Evolutionary conservation across 2,329 filamentous ascomycete genomes (phyloP), one percentile per base, ranked within the genome.

Genomic region (Massarina eburnea): DNA sequence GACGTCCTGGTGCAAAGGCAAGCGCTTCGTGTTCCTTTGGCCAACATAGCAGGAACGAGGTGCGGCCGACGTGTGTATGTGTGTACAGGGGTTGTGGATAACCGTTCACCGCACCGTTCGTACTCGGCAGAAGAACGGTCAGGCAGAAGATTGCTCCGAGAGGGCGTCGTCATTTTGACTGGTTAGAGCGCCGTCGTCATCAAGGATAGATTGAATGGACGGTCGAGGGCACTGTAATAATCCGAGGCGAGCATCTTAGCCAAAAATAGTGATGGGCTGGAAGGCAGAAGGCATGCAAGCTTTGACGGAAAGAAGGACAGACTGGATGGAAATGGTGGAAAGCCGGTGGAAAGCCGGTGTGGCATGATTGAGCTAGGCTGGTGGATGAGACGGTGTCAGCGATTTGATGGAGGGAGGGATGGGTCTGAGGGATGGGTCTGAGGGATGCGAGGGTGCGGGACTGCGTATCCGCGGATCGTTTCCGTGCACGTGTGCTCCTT

Each of bases 361-460:
- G 12, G 24, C 24, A 26, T 26, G 24, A 14, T 14, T 41, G 44
- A 52, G 52, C 50, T 55, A 55, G 52, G 45, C 49, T 52, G 45
- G 45, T 35, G 36, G 44, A 46, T 52, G 46, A 51, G 49, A 54
- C 49, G 40, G 41, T 15, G 15, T 46, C 24, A 37, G 48, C 29
- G 34, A 43, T 14, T 45, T n/a, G n/a, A n/a, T n/a, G n/a, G n/a
- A n/a, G n/a, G n/a, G n/a, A n/a, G n/a, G n/a, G n/a, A n/a, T n/a
- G n/a, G n/a, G 26, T 36, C 37, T 29, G 39, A 37, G 17, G 36
- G 24, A 20, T 35, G 10, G 15, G 39, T 27, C 30, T 14, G 9
- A 21, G 2, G 30, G 43, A 17, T 36, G 39, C 43, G 27, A 26
- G 15, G n/a, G n/a, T n/a, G n/a, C n/a, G n/a, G n/a, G n/a, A n/a